Evolutionary conservation across 352 stramenopile species (phyloP).

Genomic region (Phytophthora sansomeana): DNA sequence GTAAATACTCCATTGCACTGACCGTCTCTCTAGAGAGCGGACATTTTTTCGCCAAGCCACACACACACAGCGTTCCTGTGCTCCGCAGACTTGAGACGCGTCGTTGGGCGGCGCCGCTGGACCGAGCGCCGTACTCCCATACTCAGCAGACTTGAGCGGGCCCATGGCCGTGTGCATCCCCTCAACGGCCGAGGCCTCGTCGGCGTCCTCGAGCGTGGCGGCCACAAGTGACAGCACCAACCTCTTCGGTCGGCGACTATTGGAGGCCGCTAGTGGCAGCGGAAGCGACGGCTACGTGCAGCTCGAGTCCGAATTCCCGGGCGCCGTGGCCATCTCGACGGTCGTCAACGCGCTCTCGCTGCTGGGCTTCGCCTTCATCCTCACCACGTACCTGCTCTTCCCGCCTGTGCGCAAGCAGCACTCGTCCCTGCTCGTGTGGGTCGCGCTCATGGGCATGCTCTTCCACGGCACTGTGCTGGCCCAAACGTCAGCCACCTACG

Average conservation of each 20-base stretch:
- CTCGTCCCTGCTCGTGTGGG: conserved; percentile 82
- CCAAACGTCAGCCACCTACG: conserved; percentile 57
- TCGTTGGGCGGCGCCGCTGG: background rate
- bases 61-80: conserved; percentile 17
- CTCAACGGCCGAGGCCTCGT: conserved; percentile 22
- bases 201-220: conserved; percentile 21
- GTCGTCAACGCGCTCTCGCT: conserved; percentile 72
- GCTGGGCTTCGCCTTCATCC: conserved; percentile 79
- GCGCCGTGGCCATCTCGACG: conserved; percentile 63
- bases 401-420: conserved; percentile 83
- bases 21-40: conserved; percentile 12
- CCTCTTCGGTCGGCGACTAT: conserved; percentile 42
- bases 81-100: background rate
- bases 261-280: conserved; percentile 8
- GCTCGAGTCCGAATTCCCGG: conserved; percentile 65
- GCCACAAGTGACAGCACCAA: conserved; percentile 38
- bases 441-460: conserved; percentile 80
- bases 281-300: conserved; percentile 22
- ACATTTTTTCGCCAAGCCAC: conserved; percentile 31
- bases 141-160: too few relatives aligned
- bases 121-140: background rate
- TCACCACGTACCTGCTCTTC: conserved; percentile 84
- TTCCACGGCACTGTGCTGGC: conserved; percentile 80
- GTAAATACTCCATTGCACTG: background rate
- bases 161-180: conserved; percentile 41